Percentiles rank a stretch among this genome's conserved stretches.
These are phyloP conservation scores for Diaporthe velutina DNA, from an alignment of 2,329 filamentous ascomycete genomes.

Conservation along the genomic window DNA sequence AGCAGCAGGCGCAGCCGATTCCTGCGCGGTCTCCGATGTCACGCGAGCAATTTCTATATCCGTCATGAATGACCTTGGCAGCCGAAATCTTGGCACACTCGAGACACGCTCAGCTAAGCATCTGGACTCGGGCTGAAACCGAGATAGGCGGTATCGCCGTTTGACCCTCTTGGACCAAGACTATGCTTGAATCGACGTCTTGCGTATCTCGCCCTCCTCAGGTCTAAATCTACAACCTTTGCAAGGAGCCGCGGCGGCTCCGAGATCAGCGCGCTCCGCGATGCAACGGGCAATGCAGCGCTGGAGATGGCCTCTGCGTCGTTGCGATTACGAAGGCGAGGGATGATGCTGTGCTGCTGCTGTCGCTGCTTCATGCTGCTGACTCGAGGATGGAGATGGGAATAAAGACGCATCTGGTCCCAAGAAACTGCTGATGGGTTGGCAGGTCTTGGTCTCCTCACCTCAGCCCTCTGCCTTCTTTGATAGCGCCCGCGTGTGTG, in stretches of 20 bases:
- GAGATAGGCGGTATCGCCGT: slow-evolving; percentile 13
- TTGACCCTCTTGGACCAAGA: slow-evolving; percentile 26
- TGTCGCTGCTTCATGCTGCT: slow-evolving; percentile 1
- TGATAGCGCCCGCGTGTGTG: neutral
- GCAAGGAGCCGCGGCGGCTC: neutral
- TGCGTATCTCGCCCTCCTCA: neutral
- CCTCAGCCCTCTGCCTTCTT: neutral
- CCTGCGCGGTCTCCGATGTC: neutral
- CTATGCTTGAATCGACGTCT: slow-evolving; percentile 14
- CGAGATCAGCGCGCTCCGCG: neutral
- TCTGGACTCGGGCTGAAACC: slow-evolving; percentile 20
- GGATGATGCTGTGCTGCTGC: neutral
- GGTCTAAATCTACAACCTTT: slow-evolving; percentile 5
- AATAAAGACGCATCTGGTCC: slow-evolving; percentile 11
- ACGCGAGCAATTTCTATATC: slow-evolving; percentile 25
- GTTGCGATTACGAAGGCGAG: neutral
- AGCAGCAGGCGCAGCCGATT: neutral
- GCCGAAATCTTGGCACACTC: neutral
- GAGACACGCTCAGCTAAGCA: slow-evolving; percentile 26
- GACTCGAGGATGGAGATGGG: neutral
- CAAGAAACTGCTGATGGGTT: neutral
- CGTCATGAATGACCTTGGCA: neutral
- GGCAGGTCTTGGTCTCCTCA: neutral
- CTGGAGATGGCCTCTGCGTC: neutral
- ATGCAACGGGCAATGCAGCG: slow-evolving; percentile 7